Conservation (phyloP, 179 eudicot genomes). For the Gypsophila paniculata region DNA sequence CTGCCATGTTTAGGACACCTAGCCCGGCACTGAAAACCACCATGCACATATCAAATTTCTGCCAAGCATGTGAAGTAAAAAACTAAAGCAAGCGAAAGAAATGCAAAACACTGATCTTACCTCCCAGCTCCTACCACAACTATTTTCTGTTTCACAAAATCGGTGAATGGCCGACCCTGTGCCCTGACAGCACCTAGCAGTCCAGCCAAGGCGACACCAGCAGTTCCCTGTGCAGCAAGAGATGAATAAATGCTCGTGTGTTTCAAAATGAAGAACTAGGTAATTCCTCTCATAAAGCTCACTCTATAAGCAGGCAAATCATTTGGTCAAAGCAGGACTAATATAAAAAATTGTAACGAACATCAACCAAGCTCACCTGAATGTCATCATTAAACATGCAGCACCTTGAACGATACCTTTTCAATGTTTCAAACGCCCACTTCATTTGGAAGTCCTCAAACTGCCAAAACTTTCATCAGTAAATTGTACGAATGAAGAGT, state of each 20-base stretch:
- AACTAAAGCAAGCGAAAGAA: neutral
- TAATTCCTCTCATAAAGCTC: no score
- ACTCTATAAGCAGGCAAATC: no score
- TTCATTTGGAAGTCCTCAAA: conserved; percentile 99
- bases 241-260: no score
- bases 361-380: conserved; percentile 43
- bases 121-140: conserved; percentile 99
- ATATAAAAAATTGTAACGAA: neutral
- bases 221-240: conserved; percentile 81
- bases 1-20: conserved; percentile 91
- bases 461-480: conserved; percentile 38
- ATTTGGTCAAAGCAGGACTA: no score
- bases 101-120: conserved; percentile 29
- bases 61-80: neutral
- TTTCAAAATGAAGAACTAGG: no score
- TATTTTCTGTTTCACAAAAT: conserved; percentile 86
- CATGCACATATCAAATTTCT: conserved; percentile 14
- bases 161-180: conserved; percentile 85
- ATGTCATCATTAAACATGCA: conserved; percentile 99
- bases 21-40: conserved; percentile 87
- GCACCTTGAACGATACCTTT: conserved; percentile 69
- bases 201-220: conserved; percentile 99
- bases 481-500: conserved; percentile 12
- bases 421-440: conserved; percentile 98
- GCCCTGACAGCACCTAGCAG: conserved; percentile 93